Evolutionary conservation across 2,329 filamentous ascomycete genomes (phyloP), one percentile per base, ranked within the genome.

Genomic region (Verticillium nubilum): DNA sequence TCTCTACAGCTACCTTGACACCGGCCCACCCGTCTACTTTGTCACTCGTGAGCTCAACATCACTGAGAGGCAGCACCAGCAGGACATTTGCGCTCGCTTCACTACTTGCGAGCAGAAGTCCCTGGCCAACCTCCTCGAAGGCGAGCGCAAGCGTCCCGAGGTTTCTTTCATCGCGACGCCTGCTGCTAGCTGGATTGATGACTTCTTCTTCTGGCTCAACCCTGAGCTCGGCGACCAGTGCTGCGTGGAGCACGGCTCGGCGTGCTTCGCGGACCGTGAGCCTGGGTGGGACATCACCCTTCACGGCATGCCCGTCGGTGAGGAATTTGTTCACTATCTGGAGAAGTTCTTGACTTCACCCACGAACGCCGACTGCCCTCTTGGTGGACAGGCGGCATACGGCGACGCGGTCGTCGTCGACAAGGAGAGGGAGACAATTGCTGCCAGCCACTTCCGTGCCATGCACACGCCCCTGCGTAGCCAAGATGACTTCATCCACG

Each of bases 21-120:
- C 87, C 17, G 96, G 95, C 0, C 94, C 95, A 55, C 95, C 95
- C 0, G 92, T 99, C 7, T 99, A 98, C 73, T 99, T 99, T 72
- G 92, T 99, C 53, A 92, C 93, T 2, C 86, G 88, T 23, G 84
- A 89, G 55, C 80, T 95, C 52, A 95, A 98, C 67, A 82, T 88
- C 17, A 96, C 94, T 0, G 76, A 90, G 62, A 83, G 92, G 31
- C 69, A 77, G 33, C 85, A 91, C 62, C 96, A 99, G 73, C 89
- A 90, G 70, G 86, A 96, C 63, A 81, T 99, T 4, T 99, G 95
- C 73, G 92, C 92, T 33, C 86, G 92, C 15, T 98, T 97, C 71
- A 92, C 92, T 0, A 91, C 92, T 0, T 99, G 96, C 73, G 82
- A 97, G 64, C 80, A 87, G 37, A 84, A 89, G 61, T 97, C 93